Conservation (phyloP, 192 early-diverging fungal genomes). For the Geranomyces michiganensis region DNA sequence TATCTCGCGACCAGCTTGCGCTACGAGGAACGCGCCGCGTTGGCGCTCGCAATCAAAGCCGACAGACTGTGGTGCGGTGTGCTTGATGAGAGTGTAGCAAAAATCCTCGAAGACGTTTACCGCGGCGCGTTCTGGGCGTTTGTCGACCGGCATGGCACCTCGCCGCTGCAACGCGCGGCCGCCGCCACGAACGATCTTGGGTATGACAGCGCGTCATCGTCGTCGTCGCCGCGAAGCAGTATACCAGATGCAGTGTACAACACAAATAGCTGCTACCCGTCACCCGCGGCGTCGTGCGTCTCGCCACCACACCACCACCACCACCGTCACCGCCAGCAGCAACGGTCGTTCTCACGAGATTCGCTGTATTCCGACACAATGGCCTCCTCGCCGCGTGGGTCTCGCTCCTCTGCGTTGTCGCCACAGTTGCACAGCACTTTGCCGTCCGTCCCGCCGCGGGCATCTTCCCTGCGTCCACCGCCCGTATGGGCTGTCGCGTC, state of each 20-base stretch:
- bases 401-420: no score
- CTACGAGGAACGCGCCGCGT: neutral
- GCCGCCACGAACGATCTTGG: neutral
- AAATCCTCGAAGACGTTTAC: neutral
- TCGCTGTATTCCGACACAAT: slow-evolving; percentile 1
- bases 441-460: neutral
- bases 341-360: neutral
- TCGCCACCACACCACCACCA: neutral
- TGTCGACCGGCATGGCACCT: neutral
- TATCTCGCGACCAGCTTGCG: neutral
- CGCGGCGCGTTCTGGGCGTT: neutral
- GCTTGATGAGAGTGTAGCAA: neutral
- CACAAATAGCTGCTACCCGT: no score
- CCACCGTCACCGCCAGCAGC: neutral
- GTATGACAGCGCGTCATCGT: neutral
- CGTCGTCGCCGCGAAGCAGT: no score
- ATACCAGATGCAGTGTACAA: no score
- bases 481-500: slow-evolving; percentile 6
- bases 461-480: neutral
- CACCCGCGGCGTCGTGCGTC: neutral
- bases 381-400: no score
- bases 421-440: no score
- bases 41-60: neutral
- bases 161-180: neutral
- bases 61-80: slow-evolving; percentile 4